A percentile compares a stretch with the other conserved stretches of the same genome.
Evolutionary conservation across 768 basidiomycete species (phyloP).

Genomic region (Trametes sanguinea): DNA sequence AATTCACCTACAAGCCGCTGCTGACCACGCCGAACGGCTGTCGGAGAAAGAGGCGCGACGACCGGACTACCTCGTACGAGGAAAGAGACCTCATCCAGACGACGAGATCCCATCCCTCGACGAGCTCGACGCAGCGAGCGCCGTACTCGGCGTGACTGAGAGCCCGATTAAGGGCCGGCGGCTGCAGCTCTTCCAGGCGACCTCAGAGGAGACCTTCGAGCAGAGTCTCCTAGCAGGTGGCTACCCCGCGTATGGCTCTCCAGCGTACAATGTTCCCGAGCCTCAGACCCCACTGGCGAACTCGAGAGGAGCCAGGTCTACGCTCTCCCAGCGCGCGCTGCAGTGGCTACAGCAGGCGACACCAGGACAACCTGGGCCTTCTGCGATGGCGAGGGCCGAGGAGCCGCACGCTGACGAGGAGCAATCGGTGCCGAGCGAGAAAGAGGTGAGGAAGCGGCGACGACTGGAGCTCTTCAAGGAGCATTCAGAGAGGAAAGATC

Average conservation of each 20-base stretch:
- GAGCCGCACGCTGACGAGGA: slow-evolving; percentile 28
- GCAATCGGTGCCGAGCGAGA: slow-evolving; percentile 41
- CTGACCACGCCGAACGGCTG: slow-evolving; percentile 50
- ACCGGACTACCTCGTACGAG: slow-evolving; percentile 71
- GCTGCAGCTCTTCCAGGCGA: slow-evolving; percentile 77
- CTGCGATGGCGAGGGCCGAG: slow-evolving; percentile 19
- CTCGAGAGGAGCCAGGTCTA: slow-evolving; percentile 10
- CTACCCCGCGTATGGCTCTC: slow-evolving; percentile 64
- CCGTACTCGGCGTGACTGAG: slow-evolving; percentile 60
- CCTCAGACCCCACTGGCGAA: slow-evolving; percentile 26
- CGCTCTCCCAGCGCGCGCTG: slow-evolving; percentile 48
- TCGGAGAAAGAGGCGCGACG: slow-evolving; percentile 62
- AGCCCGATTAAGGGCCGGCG: slow-evolving; percentile 74
- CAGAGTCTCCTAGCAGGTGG: slow-evolving; percentile 83
- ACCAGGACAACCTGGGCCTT: slow-evolving; percentile 44
- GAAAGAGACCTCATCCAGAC: slow-evolving; percentile 50
- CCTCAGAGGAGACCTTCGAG: slow-evolving; percentile 82
- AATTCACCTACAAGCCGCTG: slow-evolving; percentile 54
- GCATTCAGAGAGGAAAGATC: slow-evolving; percentile 32
- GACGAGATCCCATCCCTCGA: slow-evolving; percentile 39
- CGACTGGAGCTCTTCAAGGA: slow-evolving; percentile 70
- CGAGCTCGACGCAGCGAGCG: slow-evolving; percentile 38
- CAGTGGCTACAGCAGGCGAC: slow-evolving; percentile 51
- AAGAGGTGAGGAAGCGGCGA: slow-evolving; percentile 65
- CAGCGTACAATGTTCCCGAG: slow-evolving; percentile 29